Evolutionary conservation across 176 grass and related monocot species (phyloP), one percentile per base, ranked within the genome.

Genomic region (Microstegium vimineum): DNA sequence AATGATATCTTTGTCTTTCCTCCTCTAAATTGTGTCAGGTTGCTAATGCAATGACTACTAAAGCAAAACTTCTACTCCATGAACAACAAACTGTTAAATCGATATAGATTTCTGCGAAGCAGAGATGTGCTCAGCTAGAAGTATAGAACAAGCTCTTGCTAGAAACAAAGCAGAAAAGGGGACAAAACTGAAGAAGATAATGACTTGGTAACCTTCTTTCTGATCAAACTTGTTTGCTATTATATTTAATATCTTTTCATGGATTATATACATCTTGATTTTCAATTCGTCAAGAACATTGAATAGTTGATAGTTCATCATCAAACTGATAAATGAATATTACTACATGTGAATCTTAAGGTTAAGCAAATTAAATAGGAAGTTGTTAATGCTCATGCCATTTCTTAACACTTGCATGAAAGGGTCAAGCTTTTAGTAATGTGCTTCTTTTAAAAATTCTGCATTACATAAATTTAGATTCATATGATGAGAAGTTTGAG

Each of bases 91-190:
- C 92, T 1, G 65, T 97, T 36, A 97, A 92, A 86, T 90, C n/a
- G n/a, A n/a, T n/a, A n/a, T n/a, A n/a, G n/a, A n/a, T n/a, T n/a
- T n/a, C n/a, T n/a, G n/a, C n/a, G n/a, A n/a, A n/a, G n/a, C n/a
- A n/a, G n/a, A n/a, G n/a, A n/a, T n/a, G n/a, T n/a, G n/a, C n/a
- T 74, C 90, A 93, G 87, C 92, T 97, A 40, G 95, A 92, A 97
- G 94, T 92, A 57, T 88, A 94, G 72, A 92, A 94, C 73, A 37
- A 92, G 86, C n/a, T 97, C 23, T 76, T 94, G 68, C 84, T 88
- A 75, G 90, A 94, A 85, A 78, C 83, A 84, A 86, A 84, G 51
- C 88, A 91, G 57, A 97, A 97, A 92, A 74, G 88, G 92, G 62
- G 41, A 73, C 61, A 82, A 85, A 66, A 87, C 81, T 41, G 94